These are phyloP conservation scores for Aspergillus eucalypticola DNA, from an alignment of 2,329 filamentous ascomycete genomes.

Conservation along the genomic window DNA sequence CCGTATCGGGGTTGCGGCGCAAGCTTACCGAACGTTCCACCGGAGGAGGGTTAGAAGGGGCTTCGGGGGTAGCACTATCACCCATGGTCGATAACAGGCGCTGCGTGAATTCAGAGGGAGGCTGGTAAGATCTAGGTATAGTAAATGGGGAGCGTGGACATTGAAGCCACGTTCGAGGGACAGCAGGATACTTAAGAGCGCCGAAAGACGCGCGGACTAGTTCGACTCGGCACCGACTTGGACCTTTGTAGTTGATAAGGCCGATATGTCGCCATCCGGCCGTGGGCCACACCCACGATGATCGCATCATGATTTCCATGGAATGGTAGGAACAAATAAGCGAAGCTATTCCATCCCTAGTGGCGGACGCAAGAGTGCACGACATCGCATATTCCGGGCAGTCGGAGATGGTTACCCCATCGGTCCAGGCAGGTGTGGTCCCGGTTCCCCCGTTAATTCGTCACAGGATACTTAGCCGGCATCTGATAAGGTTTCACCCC, in stretches of 20 bases:
- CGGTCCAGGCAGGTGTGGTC: not conserved
- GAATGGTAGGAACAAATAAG: not conserved
- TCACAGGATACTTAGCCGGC: not conserved
- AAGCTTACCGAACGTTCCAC: not conserved
- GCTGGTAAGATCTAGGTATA: not conserved
- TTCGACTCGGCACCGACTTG: not conserved
- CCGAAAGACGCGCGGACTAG: not conserved
- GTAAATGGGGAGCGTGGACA: not conserved
- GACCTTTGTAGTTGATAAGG: not conserved
- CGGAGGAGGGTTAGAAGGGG: not conserved
- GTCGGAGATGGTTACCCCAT: slow-evolving; percentile 10
- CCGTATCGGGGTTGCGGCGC: too few relatives aligned
- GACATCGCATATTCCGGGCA: not conserved
- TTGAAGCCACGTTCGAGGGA: not conserved
- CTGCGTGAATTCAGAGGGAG: not conserved
- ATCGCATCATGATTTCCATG: not conserved
- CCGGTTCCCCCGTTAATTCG: not conserved
- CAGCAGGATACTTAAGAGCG: not conserved
- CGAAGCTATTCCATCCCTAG: not conserved
- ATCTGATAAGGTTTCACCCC: slow-evolving; percentile 4
- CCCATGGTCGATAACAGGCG: not conserved
- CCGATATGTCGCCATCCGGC: not conserved
- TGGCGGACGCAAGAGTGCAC: not conserved
- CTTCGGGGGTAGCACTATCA: slow-evolving; percentile 2
- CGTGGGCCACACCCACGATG: not conserved